phyloP scores from a whole-genome alignment of 2,329 filamentous ascomycete species.

The Colletotrichum liriopes region DNA sequence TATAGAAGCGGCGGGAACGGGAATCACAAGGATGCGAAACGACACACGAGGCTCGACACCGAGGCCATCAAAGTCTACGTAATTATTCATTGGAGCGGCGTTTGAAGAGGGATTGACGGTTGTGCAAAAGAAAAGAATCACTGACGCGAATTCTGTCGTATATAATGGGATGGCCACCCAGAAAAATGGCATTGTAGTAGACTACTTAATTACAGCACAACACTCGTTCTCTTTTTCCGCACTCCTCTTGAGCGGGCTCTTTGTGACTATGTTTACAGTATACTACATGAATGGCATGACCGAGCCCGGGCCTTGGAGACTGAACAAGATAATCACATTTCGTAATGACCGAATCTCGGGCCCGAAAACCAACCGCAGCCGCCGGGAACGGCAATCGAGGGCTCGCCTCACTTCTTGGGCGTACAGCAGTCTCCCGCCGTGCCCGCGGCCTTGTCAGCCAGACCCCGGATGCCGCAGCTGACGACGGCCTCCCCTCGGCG shows the following conservation, averaged over 20 bases:
- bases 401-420: slow-evolving; percentile 57
- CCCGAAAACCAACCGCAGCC: neutral
- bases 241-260: neutral
- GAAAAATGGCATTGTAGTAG: slow-evolving; percentile 41
- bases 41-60: slow-evolving; percentile 24
- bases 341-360: neutral
- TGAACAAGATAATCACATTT: too few species aligned
- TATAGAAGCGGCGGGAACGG: slow-evolving; percentile 36
- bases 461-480: slow-evolving; percentile 56
- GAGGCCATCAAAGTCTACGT: slow-evolving; percentile 32
- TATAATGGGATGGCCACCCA: slow-evolving; percentile 38
- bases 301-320: neutral
- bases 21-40: slow-evolving; percentile 32
- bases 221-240: neutral
- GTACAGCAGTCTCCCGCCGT: slow-evolving; percentile 70
- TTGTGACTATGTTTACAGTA: neutral
- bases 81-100: slow-evolving; percentile 43
- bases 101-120: slow-evolving; percentile 39
- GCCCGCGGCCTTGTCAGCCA: slow-evolving; percentile 63
- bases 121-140: slow-evolving; percentile 23
- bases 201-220: slow-evolving; percentile 38
- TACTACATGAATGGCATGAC: neutral
- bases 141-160: slow-evolving; percentile 35
- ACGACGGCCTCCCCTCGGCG: slow-evolving; percentile 45
- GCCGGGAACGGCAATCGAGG: neutral